Evolutionary conservation across 345 rosid genomes (phyloP).

Genomic region (Microcos paniculata): DNA sequence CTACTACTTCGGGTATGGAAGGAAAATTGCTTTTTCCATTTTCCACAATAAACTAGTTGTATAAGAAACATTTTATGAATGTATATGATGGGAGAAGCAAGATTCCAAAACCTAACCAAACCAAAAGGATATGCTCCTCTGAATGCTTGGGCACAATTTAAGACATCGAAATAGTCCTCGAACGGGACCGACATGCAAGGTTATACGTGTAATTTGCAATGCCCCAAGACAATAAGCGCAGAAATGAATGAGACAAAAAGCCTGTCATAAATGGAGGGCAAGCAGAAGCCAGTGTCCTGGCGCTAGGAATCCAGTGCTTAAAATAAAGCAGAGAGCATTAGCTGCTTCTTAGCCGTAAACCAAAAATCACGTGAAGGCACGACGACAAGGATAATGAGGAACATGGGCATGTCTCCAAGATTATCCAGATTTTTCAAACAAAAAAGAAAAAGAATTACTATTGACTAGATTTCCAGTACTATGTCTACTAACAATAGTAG

Average conservation of each 20-base stretch:
- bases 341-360: slow-evolving; percentile 21
- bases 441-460: background rate
- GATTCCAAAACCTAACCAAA: background rate
- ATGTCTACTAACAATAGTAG: background rate
- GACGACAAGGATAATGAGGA: slow-evolving; percentile 12
- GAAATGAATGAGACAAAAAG: background rate
- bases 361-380: slow-evolving; percentile 27
- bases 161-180: background rate
- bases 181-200: slow-evolving; percentile 1
- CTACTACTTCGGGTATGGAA: background rate
- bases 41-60: background rate
- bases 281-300: background rate
- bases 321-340: background rate
- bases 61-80: background rate
- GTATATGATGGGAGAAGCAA: background rate
- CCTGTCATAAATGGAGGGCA: background rate
- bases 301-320: background rate
- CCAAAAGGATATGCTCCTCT: no score
- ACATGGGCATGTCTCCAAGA: slow-evolving; percentile 21
- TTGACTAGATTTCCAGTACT: background rate
- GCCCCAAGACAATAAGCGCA: background rate
- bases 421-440: slow-evolving; percentile 8
- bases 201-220: background rate
- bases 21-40: background rate
- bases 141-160: background rate